Conservation (phyloP, 306 rosid genomes). For the Betula pendula region DNA sequence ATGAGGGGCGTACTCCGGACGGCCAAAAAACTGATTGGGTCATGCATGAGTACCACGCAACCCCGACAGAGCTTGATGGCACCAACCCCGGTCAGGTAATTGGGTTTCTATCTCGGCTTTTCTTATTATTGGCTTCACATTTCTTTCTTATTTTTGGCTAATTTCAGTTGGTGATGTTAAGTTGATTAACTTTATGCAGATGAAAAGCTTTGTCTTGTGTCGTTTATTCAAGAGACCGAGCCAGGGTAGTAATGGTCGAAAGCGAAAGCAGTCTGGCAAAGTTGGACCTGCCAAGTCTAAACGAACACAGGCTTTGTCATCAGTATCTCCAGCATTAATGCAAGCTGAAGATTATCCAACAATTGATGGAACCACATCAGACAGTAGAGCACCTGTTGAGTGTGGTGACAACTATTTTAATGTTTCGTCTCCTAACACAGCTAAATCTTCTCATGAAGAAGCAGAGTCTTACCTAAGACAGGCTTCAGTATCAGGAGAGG, state of each 20-base stretch:
- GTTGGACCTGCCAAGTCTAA: neutral
- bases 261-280: conserved; percentile 25
- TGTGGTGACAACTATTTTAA: too few species aligned
- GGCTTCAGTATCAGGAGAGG: conserved; percentile 32
- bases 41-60: conserved; percentile 85
- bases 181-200: conserved; percentile 44
- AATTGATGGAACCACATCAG: too few species aligned
- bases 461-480: too few species aligned
- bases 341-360: too few species aligned
- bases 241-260: conserved; percentile 30
- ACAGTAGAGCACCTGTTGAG: too few species aligned
- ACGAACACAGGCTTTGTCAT: neutral
- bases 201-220: conserved; percentile 75
- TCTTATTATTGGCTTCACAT: neutral
- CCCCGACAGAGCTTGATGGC: conserved; percentile 80
- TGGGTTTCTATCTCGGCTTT: neutral
- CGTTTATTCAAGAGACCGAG: conserved; percentile 73
- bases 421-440: too few species aligned
- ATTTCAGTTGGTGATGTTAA: neutral
- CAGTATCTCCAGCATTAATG: neutral
- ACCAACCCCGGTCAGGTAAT: conserved; percentile 88
- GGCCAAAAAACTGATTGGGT: conserved; percentile 88
- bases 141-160: too few species aligned
- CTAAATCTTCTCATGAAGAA: too few species aligned
- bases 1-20: conserved; percentile 83